Conservation (phyloP, 148 eudicot genomes). For the Spergularia bocconei region DNA sequence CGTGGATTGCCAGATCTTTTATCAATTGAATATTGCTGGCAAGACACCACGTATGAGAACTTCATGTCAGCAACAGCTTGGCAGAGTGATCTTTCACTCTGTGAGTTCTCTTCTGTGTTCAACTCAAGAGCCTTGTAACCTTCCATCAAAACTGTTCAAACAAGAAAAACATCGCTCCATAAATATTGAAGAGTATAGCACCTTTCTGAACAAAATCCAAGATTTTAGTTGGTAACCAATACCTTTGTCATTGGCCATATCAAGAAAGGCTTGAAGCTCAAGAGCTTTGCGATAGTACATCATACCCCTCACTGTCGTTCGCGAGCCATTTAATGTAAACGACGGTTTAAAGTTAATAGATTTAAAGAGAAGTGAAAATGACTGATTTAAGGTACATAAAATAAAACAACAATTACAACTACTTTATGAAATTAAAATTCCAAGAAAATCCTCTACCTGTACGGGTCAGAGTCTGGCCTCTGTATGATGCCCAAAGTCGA, state of each 20-base stretch:
- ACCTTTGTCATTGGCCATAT: slow-evolving; percentile 96
- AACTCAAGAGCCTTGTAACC: slow-evolving; percentile 93
- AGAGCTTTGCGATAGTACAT: slow-evolving; percentile 97
- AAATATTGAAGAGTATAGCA: slow-evolving; percentile 7
- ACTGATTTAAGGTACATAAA: slow-evolving; percentile 3
- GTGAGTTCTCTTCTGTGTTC: slow-evolving; percentile 68
- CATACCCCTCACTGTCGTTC: slow-evolving; percentile 88
- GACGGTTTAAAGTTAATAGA: background rate
- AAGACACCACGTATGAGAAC: slow-evolving; percentile 93
- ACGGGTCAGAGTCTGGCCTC: slow-evolving; percentile 91
- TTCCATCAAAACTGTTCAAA: slow-evolving; percentile 67
- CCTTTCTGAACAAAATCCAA: background rate
- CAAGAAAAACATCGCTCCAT: background rate
- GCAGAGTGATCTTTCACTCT: slow-evolving; percentile 85
- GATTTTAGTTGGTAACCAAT: background rate
- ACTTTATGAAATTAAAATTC: background rate
- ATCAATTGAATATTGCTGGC: slow-evolving; percentile 89
- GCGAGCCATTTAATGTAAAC: slow-evolving; percentile 6
- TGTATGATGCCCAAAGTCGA: slow-evolving; percentile 96
- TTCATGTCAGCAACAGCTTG: slow-evolving; percentile 99
- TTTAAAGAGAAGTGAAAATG: background rate
- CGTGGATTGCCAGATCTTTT: slow-evolving; percentile 76
- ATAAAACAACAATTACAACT: background rate
- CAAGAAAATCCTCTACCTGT: slow-evolving; percentile 55
- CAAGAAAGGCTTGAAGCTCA: slow-evolving; percentile 98